These are phyloP conservation scores for Pythium sukuiense DNA, from an alignment of 352 stramenopile genomes.

Conservation along the genomic window DNA sequence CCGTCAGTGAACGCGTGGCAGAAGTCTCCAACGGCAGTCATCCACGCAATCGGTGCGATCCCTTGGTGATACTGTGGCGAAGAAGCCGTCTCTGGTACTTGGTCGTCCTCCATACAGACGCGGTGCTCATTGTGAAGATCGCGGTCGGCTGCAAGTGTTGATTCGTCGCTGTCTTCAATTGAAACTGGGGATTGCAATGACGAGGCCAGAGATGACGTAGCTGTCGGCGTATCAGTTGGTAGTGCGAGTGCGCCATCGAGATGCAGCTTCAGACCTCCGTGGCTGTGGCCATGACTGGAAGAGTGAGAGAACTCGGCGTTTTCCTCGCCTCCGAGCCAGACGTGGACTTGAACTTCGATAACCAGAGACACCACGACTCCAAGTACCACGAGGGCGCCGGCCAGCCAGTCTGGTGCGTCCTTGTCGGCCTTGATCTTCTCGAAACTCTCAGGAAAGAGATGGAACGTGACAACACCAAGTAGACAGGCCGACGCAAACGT, in stretches of 20 bases:
- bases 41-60: slow-evolving; percentile 25
- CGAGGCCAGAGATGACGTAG: neutral
- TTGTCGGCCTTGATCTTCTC: slow-evolving; percentile 8
- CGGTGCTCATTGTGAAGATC: neutral
- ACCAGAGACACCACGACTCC: slow-evolving; percentile 28
- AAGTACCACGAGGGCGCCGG: slow-evolving; percentile 22
- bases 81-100: neutral
- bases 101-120: neutral
- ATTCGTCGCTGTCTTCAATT: neutral
- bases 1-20: slow-evolving; percentile 36
- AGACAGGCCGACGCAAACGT: slow-evolving; percentile 29
- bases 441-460: slow-evolving; percentile 30
- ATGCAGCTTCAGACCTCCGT: neutral
- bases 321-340: slow-evolving; percentile 20
- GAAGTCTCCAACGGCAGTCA: slow-evolving; percentile 34
- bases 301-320: neutral
- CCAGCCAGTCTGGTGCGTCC: slow-evolving; percentile 23
- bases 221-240: neutral
- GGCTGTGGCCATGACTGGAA: neutral
- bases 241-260: neutral
- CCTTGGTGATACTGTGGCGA: neutral
- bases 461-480: slow-evolving; percentile 38
- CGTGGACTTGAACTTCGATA: slow-evolving; percentile 31
- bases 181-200: neutral
- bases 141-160: neutral